Conservation (phyloP, 805 yeast species). For the Kluyveromyces wickerhamii region DNA sequence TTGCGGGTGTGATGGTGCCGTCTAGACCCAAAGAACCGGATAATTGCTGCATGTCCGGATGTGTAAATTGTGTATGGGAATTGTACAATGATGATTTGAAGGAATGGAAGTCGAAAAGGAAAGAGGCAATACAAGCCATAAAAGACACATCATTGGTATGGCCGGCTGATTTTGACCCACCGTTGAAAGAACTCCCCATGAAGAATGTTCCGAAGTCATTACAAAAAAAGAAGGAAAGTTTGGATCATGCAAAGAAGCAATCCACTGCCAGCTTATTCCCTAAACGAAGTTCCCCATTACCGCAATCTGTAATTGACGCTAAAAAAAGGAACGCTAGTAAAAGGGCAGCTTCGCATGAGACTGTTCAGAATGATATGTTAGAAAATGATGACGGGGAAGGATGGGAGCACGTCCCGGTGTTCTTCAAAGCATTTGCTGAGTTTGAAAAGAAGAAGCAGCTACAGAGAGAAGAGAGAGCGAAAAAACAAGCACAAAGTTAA, state of each 20-base stretch:
- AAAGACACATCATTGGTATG: constrained; percentile 40
- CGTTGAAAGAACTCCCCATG: constrained; percentile 34
- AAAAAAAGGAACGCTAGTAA: constrained; percentile 13
- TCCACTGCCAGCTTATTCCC: constrained; percentile 31
- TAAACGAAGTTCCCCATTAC: constrained; percentile 20
- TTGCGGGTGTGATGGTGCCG: constrained; percentile 71
- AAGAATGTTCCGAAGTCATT: constrained; percentile 39
- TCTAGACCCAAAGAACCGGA: constrained; percentile 85
- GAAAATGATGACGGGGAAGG: constrained; percentile 35
- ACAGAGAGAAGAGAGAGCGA: constrained; percentile 16
- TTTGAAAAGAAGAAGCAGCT: constrained; percentile 61
- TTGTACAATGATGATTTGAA: constrained; percentile 77
- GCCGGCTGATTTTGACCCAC: constrained; percentile 62
- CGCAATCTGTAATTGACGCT: constrained; percentile 30
- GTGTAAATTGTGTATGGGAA: constrained; percentile 97
- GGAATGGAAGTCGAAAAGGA: constrained; percentile 64
- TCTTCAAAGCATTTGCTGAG: constrained; percentile 75
- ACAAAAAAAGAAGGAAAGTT: constrained; percentile 21
- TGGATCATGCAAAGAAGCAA: constrained; percentile 18
- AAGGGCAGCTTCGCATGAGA: constrained; percentile 9
- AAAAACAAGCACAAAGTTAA: constrained; percentile 2
- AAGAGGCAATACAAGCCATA: constrained; percentile 49
- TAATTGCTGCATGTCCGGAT: constrained; percentile 96
- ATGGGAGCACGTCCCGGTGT: constrained; percentile 60
- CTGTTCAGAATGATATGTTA: constrained; percentile 18